These are phyloP conservation scores for Vachellia collinsii DNA, from an alignment of 306 rosid genomes.

Conservation along the genomic window DNA sequence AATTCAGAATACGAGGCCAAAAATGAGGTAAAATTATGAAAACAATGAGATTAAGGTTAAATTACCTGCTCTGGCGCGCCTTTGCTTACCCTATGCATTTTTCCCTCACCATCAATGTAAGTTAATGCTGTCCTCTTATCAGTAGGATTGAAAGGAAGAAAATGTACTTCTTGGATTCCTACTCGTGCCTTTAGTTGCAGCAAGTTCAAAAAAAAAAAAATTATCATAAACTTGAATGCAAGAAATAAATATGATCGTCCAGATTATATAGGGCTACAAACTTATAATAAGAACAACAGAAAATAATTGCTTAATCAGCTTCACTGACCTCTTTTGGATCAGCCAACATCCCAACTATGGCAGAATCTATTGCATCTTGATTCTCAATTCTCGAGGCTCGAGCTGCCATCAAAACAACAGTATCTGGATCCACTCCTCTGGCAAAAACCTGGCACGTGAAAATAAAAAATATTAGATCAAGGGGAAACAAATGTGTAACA, in stretches of 20 bases:
- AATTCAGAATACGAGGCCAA: slow-evolving; percentile 33
- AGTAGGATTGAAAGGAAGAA: slow-evolving; percentile 97
- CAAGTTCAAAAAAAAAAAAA: slow-evolving; percentile 26
- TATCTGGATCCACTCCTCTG: slow-evolving; percentile 90
- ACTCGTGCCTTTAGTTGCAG: slow-evolving; percentile 79
- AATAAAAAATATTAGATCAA: slow-evolving; percentile 31
- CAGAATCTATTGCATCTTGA: slow-evolving; percentile 96
- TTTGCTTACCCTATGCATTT: slow-evolving; percentile 97
- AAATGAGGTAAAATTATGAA: not conserved
- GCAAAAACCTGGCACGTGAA: slow-evolving; percentile 67
- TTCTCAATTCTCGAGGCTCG: slow-evolving; percentile 92
- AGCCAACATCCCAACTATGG: slow-evolving; percentile 96
- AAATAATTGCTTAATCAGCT: slow-evolving; percentile 22
- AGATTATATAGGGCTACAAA: slow-evolving; percentile 6
- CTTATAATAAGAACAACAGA: not conserved
- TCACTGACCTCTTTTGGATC: slow-evolving; percentile 91
- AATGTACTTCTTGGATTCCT: slow-evolving; percentile 89
- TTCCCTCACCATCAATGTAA: slow-evolving; percentile 76
- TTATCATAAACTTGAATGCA: slow-evolving; percentile 28
- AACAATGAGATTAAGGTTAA: slow-evolving; percentile 15
- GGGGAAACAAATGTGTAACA: slow-evolving; percentile 20
- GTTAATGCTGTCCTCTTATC: slow-evolving; percentile 98
- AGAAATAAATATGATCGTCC: not conserved
- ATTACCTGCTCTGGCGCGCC: slow-evolving; percentile 99
- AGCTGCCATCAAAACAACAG: slow-evolving; percentile 97